Conservation (phyloP, 768 basidiomycete genomes). For the Mycena rebaudengoi region DNA sequence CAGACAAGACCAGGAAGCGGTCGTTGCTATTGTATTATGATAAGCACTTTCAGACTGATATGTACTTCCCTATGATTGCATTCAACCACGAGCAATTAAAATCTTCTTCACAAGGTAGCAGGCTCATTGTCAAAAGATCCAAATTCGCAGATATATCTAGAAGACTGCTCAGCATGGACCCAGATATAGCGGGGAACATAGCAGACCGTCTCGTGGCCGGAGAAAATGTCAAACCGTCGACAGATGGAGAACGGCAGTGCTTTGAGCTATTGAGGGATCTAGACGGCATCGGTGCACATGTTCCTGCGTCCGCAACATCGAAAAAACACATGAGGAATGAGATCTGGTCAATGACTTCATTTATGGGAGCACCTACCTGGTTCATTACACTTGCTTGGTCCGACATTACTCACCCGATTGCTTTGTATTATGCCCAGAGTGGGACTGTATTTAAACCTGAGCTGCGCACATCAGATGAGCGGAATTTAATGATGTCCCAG, state of each 20-base stretch:
- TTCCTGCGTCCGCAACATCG: conserved; percentile 35
- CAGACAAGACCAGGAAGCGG: conserved; percentile 30
- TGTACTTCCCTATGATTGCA: conserved; percentile 41
- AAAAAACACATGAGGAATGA: conserved; percentile 43
- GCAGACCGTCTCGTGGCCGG: conserved; percentile 30
- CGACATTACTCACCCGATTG: conserved; percentile 1
- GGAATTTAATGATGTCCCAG: not conserved
- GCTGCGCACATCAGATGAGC: not conserved
- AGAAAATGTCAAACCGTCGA: conserved; percentile 33
- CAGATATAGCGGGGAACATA: conserved; percentile 27
- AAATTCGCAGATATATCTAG: conserved; percentile 36
- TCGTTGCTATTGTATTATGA: conserved; percentile 42
- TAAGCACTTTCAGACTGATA: conserved; percentile 37
- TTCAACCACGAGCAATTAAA: conserved; percentile 52
- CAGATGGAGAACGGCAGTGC: conserved; percentile 42
- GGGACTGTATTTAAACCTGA: not conserved
- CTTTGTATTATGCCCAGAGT: not conserved
- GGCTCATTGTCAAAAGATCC: conserved; percentile 33
- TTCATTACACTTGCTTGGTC: conserved; percentile 44
- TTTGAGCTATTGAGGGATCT: conserved; percentile 43
- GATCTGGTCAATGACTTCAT: conserved; percentile 38
- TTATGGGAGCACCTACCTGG: conserved; percentile 40
- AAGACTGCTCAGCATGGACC: conserved; percentile 32
- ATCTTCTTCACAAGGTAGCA: conserved; percentile 35
- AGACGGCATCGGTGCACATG: conserved; percentile 42